Percentiles rank a stretch among this genome's conserved stretches.
These are phyloP conservation scores for Rubus parviflorus DNA, from an alignment of 306 rosid species.

Conservation along the genomic window DNA sequence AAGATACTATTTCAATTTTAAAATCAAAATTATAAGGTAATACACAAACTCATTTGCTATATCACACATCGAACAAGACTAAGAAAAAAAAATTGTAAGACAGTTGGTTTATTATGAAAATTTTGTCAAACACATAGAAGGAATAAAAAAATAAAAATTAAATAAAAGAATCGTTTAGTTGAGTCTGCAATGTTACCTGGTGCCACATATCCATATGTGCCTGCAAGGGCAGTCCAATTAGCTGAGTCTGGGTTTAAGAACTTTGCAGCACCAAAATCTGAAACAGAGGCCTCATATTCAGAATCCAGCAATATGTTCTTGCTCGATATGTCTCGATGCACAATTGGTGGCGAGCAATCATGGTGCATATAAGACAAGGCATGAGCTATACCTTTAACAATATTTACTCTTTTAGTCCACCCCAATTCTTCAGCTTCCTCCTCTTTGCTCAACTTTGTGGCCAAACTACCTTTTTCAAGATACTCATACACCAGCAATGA, in stretches of 20 bases:
- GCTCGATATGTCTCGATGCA: slow-evolving; percentile 18
- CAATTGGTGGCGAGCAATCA: slow-evolving; percentile 8
- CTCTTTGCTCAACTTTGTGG: neutral
- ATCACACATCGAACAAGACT: no score
- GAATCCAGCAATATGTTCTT: slow-evolving; percentile 12
- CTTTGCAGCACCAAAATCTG: neutral
- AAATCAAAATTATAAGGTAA: no score
- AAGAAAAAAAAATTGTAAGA: no score
- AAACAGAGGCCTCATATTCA: slow-evolving; percentile 14
- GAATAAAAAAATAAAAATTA: no score
- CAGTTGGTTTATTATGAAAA: no score
- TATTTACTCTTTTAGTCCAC: neutral
- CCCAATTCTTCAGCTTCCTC: neutral
- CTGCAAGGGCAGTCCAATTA: neutral
- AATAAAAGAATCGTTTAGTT: no score
- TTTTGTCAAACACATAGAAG: no score
- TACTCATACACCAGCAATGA: neutral
- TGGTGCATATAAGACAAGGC: neutral
- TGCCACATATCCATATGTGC: slow-evolving; percentile 22
- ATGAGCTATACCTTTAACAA: neutral
- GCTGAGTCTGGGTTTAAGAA: neutral
- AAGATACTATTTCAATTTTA: no score
- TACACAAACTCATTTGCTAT: no score
- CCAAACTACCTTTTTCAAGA: neutral
- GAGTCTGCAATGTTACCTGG: slow-evolving; percentile 13